Percentiles rank a stretch among this genome's conserved stretches.
phyloP scores from a whole-genome alignment of 495 filamentous ascomycete species.

The Entonaema liquescens region DNA sequence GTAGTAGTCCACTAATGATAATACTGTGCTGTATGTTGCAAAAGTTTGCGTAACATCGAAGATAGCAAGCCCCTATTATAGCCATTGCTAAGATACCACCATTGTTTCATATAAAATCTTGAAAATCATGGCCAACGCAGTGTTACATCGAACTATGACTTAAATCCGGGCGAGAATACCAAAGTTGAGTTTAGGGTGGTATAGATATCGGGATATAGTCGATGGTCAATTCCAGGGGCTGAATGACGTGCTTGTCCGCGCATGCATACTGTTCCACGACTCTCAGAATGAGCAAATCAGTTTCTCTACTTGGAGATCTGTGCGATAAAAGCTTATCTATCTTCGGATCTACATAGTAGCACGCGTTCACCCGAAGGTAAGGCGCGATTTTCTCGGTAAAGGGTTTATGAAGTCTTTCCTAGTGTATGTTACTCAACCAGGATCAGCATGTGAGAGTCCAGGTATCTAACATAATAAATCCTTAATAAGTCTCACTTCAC shows the following conservation, averaged over 20 bases:
- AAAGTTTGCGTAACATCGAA: not conserved
- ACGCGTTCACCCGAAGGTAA: conserved; percentile 25
- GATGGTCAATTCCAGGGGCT: conserved; percentile 34
- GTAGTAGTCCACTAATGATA: too few species aligned
- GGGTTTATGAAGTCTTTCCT: conserved; percentile 3
- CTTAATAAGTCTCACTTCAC: not conserved
- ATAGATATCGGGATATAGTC: not conserved
- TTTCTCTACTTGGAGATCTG: not conserved
- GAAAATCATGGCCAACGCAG: not conserved
- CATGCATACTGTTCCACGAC: conserved; percentile 23
- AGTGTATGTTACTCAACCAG: not conserved
- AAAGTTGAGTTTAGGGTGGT: not conserved
- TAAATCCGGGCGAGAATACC: not conserved
- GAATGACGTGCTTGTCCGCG: conserved; percentile 31
- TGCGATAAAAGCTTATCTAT: conserved; percentile 19
- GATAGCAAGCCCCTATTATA: not conserved
- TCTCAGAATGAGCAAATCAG: conserved; percentile 16
- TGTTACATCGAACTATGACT: not conserved
- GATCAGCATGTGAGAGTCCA: conserved; percentile 1
- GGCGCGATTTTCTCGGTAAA: conserved; percentile 20
- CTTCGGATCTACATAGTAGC: not conserved
- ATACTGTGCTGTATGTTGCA: not conserved
- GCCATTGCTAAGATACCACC: not conserved
- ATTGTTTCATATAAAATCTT: not conserved
- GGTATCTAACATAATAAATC: not conserved